Conservation (phyloP, 805 yeast species). For the Tetrapisispora phaffii region DNA sequence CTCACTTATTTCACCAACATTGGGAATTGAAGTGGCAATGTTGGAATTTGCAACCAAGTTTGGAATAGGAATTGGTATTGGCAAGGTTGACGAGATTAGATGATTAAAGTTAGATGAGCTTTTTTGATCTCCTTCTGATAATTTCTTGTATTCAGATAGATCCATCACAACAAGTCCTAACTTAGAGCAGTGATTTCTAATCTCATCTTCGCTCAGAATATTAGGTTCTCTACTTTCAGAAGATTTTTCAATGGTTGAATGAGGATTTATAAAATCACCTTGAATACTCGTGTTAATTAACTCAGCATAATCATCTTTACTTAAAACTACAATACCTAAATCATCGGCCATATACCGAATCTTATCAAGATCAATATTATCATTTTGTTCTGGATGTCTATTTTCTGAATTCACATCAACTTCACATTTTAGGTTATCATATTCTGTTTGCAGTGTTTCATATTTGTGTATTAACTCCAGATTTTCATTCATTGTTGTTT, state of each 20-base stretch:
- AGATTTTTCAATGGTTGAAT: not conserved
- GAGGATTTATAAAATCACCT: not conserved
- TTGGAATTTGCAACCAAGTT: not conserved
- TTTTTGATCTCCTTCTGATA: not conserved
- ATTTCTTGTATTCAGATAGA: constrained; percentile 4
- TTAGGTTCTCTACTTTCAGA: not conserved
- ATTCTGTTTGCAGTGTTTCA: not conserved
- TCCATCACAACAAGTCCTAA: constrained; percentile 23
- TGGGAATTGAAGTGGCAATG: not conserved
- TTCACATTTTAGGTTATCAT: not conserved
- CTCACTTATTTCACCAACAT: too few relatives aligned
- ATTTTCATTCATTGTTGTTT: not conserved
- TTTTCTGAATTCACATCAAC: not conserved
- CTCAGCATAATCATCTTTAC: constrained; percentile 1
- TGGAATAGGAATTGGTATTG: not conserved
- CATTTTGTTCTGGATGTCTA: too few relatives aligned
- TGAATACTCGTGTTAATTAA: not conserved
- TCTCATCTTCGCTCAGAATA: constrained; percentile 4
- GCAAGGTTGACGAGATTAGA: not conserved
- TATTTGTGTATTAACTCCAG: not conserved
- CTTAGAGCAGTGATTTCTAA: constrained; percentile 8
- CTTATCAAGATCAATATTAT: not conserved
- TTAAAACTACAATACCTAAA: not conserved
- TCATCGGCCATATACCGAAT: not conserved
- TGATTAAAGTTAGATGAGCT: not conserved